phyloP scores from a whole-genome alignment of 2,329 filamentous ascomycete species.

The Xylaria sp. region DNA sequence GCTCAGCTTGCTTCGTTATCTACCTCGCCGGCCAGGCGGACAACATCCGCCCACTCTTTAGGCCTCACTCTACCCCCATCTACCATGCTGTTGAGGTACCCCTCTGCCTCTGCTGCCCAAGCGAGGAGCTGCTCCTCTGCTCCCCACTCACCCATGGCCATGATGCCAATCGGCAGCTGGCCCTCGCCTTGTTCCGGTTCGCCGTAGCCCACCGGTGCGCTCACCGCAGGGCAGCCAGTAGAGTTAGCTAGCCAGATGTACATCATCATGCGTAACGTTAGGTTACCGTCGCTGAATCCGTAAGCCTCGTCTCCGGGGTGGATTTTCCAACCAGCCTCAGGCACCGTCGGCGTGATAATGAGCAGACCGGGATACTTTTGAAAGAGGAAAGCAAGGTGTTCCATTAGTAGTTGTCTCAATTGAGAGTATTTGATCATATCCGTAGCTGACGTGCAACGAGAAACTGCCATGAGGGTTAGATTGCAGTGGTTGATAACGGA shows the following conservation, averaged over 20 bases:
- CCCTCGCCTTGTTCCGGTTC: constrained; percentile 67
- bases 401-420: constrained; percentile 75
- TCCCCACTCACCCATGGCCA: constrained; percentile 75
- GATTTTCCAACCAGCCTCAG: constrained; percentile 79
- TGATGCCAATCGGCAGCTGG: constrained; percentile 68
- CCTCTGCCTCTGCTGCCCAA: constrained; percentile 69
- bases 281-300: constrained; percentile 80
- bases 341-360: constrained; percentile 81
- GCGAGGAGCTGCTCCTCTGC: constrained; percentile 70
- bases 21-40: constrained; percentile 51
- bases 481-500: constrained; percentile 72
- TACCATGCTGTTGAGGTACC: constrained; percentile 62
- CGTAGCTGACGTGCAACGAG: constrained; percentile 69
- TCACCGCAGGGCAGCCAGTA: constrained; percentile 79
- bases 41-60: constrained; percentile 68
- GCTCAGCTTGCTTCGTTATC: constrained; percentile 15
- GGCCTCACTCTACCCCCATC: constrained; percentile 63
- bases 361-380: constrained; percentile 77
- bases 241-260: constrained; percentile 90
- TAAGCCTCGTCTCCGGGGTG: constrained; percentile 68
- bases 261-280: constrained; percentile 80
- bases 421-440: constrained; percentile 81
- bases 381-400: constrained; percentile 60
- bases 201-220: constrained; percentile 79
- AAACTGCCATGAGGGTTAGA: constrained; percentile 75